Evolutionary conservation across 1,139 yeast species (phyloP).

Genomic region (Zygoascus meyerae): DNA sequence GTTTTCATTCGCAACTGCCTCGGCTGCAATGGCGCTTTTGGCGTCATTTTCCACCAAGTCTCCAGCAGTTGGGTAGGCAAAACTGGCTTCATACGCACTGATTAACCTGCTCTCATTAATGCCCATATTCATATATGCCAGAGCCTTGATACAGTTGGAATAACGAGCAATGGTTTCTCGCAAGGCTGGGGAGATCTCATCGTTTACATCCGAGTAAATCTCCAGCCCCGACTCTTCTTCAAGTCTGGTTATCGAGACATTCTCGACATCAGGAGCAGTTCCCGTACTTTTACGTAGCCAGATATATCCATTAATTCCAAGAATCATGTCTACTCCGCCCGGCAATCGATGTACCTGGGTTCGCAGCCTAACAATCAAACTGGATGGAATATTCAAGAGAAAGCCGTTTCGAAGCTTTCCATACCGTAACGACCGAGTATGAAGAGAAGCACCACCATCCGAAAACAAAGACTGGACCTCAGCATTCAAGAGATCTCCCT

Average conservation of each 20-base stretch:
- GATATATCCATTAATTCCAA: conserved; percentile 91
- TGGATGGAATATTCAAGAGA: conserved; percentile 73
- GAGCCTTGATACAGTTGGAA: conserved; percentile 73
- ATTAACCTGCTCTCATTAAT: conserved; percentile 75
- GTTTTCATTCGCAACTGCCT: conserved; percentile 46
- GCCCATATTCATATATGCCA: conserved; percentile 78
- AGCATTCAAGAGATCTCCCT: conserved; percentile 94
- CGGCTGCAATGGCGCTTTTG: conserved; percentile 69
- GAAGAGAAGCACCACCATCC: conserved; percentile 91
- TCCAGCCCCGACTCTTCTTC: conserved; percentile 97
- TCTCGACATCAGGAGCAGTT: conserved; percentile 33
- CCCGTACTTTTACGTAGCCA: conserved; percentile 79
- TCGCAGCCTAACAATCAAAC: conserved; percentile 75
- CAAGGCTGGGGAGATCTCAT: conserved; percentile 52
- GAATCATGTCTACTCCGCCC: conserved; percentile 80
- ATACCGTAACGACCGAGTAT: conserved; percentile 89
- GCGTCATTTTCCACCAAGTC: conserved; percentile 67
- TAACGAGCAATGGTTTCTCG: conserved; percentile 79
- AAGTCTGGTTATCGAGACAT: conserved; percentile 68
- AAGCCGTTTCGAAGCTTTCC: conserved; percentile 93
- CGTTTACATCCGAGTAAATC: conserved; percentile 88
- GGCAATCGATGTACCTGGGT: conserved; percentile 84
- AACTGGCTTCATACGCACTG: conserved; percentile 84
- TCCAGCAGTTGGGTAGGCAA: conserved; percentile 69
- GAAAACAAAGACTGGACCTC: conserved; percentile 88